Base-by-base conservation (phyloP, 179 eudicot species). In the Drosera spatulata region DNA sequence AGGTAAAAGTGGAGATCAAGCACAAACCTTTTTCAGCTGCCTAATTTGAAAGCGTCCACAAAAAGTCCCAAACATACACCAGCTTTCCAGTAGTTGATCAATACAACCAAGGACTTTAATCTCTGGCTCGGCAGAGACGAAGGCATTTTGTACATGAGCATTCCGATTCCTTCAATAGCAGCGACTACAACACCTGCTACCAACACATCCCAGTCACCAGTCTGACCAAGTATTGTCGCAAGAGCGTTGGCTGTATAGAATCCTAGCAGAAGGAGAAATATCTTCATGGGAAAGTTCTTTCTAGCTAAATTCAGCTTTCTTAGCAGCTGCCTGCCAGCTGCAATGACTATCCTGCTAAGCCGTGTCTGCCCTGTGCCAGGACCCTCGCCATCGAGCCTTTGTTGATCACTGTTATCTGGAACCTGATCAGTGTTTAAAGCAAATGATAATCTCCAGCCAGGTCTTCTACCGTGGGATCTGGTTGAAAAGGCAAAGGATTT, bases 21-120 rank as follows among this genome's bases (percentile, higher is more conserved):
- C 39, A 42, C 13, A 41, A 37, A 50, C 54, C 33, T 41, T 22
- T 22, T 61, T 14, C 45, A 86, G 77, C 94, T 88, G 46, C 99
- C 99, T 58, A 89, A 69, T 61, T 93, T 93, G 74, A 93, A 93
- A 69, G 99, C 99, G 77, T 93, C 99, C 61, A 93, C 99, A 77
- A 86, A 93, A 37, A 93, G 96, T 37, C 99, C 99, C 69, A 93
- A 74, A 73, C 93, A 84, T 78, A 93, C 86, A 66, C 99, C 97
- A 39, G 99, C 99, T 75, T 93, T 93, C 99, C 99, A 93, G 66
- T 79, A 86, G 59, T 93, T 93, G 49, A 93, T 57, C 82, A 93
- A 65, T n/a, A 71, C 85, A 59, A 89, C 73, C 53, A 90, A 68
- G 54, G 88, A 78, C 73, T 86, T 85, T 64, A 81, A 66, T 71